Conservation (phyloP, 306 rosid species). For the Chamaecrista fasciculata region DNA sequence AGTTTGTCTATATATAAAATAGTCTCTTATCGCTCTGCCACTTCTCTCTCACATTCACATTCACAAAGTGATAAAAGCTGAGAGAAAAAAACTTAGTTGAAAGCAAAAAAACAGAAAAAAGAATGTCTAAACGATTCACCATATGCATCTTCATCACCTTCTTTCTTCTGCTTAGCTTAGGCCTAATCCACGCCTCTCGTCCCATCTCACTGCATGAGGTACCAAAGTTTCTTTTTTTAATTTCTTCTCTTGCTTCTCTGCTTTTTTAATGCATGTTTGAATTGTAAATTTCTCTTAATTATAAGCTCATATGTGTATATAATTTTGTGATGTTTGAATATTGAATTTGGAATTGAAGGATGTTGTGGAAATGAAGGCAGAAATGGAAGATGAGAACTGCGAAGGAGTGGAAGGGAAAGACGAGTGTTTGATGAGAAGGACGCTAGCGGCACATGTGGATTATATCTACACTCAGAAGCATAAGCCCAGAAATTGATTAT, state of each 20-base stretch:
- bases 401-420: constrained; percentile 37
- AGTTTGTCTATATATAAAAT: constrained; percentile 20
- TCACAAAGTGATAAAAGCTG: not conserved
- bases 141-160: constrained; percentile 59
- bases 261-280: not conserved
- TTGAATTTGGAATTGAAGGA: constrained; percentile 33
- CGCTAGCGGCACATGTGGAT: constrained; percentile 64
- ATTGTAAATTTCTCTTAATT: not conserved
- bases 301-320: not conserved
- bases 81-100: too few species aligned
- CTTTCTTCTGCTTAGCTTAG: constrained; percentile 48
- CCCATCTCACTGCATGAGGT: constrained; percentile 36
- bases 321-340: not conserved
- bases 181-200: constrained; percentile 41
- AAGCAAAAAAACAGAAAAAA: not conserved
- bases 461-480: constrained; percentile 68
- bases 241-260: not conserved
- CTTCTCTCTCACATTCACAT: constrained; percentile 4
- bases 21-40: constrained; percentile 10
- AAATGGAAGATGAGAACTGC: constrained; percentile 50
- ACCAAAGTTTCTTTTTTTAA: not conserved
- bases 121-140: constrained; percentile 46
- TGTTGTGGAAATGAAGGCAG: not conserved
- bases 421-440: constrained; percentile 74
- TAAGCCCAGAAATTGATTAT: constrained; percentile 35